Evolutionary conservation across 495 filamentous ascomycete species (phyloP).

Genomic region (Penicillium herquei): DNA sequence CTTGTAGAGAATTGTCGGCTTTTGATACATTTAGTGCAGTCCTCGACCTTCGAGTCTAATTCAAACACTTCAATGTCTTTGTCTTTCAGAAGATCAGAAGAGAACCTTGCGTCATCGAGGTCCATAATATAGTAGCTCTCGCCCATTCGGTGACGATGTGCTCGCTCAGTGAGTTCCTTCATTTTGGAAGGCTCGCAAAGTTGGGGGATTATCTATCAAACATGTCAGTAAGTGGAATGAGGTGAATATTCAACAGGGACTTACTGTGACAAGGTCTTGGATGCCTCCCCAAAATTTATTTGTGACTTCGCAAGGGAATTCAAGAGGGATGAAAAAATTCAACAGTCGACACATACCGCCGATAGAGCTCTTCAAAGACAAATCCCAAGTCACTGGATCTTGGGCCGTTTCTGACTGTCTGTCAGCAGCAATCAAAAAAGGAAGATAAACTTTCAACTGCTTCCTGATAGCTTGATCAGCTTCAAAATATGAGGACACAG

Average conservation of each 20-base stretch:
- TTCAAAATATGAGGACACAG: background rate
- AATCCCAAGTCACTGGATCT: background rate
- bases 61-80: background rate
- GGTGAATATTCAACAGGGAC: no score
- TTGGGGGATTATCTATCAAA: background rate
- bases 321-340: conserved; percentile 1
- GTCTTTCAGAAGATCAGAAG: background rate
- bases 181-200: background rate
- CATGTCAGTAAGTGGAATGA: no score
- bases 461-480: background rate
- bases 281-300: conserved; percentile 3
- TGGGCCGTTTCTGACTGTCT: background rate
- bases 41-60: background rate
- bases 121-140: background rate
- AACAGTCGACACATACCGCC: conserved; percentile 1
- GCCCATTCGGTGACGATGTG: background rate
- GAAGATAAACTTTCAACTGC: background rate
- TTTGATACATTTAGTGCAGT: background rate
- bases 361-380: background rate
- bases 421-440: background rate
- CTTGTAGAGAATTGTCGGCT: background rate
- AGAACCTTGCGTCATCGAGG: background rate
- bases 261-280: background rate
- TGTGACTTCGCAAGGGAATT: background rate
- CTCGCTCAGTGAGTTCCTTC: background rate